phyloP scores from a whole-genome alignment of 495 filamentous ascomycete genomes.

The Lasiosphaeriaceae sp. region DNA sequence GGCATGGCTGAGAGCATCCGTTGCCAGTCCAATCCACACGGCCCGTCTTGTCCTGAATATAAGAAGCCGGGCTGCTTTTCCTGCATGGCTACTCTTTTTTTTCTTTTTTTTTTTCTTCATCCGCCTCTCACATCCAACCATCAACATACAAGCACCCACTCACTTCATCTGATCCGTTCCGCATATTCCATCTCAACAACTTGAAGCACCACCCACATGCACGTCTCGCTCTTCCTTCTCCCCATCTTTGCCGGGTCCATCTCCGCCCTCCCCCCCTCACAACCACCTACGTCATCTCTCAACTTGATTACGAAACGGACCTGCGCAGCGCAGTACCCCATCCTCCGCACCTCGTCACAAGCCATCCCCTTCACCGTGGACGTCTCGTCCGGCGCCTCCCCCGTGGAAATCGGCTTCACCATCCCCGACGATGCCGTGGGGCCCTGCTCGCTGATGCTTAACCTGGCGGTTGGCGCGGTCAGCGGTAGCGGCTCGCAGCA shows the following conservation, averaged over 20 bases:
- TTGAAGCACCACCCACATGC: too few species aligned
- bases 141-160: too few species aligned
- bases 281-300: not conserved
- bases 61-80: too few species aligned
- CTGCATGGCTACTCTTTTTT: too few species aligned
- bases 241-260: not conserved
- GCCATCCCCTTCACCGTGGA: conserved; percentile 2
- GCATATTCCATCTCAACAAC: too few species aligned
- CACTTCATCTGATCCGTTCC: too few species aligned
- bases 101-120: too few species aligned
- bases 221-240: too few species aligned
- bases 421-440: conserved; percentile 20
- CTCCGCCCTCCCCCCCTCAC: not conserved
- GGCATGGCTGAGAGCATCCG: too few species aligned
- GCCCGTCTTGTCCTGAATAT: too few species aligned
- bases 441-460: conserved; percentile 23
- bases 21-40: too few species aligned
- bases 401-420: conserved; percentile 20
- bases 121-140: too few species aligned
- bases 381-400: not conserved
- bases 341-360: not conserved
- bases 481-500: conserved; percentile 19
- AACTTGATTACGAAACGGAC: not conserved
- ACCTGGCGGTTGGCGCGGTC: conserved; percentile 15
- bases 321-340: not conserved